Percentiles rank a stretch among this genome's conserved stretches.
phyloP scores from a whole-genome alignment of 768 basidiomycete species.

The Phlegmacium glaucopus region DNA sequence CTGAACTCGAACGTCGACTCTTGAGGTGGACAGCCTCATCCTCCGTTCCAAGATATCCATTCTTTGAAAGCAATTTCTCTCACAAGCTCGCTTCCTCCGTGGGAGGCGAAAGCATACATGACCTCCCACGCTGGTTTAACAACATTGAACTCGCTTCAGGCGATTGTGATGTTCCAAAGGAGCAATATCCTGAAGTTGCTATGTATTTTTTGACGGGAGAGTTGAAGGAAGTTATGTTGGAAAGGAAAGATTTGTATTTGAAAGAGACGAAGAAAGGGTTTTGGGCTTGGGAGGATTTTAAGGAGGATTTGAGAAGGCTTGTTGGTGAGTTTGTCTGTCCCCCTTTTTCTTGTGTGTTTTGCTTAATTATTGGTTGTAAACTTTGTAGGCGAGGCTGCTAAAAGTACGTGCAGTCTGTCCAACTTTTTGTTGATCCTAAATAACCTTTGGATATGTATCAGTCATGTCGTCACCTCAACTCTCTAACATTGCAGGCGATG shows the following conservation, averaged over 20 bases:
- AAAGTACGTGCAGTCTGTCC: slow-evolving; percentile 9
- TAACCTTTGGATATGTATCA: too few relatives aligned
- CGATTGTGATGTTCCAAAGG: slow-evolving; percentile 14
- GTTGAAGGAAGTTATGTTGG: slow-evolving; percentile 8
- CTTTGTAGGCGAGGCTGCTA: slow-evolving; percentile 14
- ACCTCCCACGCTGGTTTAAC: slow-evolving; percentile 20
- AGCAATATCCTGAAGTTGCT: slow-evolving; percentile 22
- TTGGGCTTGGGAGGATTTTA: slow-evolving; percentile 24
- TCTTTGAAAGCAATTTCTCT: slow-evolving; percentile 13
- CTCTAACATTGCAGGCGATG: slow-evolving; percentile 9
- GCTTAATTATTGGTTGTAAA: not conserved
- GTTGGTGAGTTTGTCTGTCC: slow-evolving; percentile 15
- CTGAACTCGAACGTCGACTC: slow-evolving; percentile 18
- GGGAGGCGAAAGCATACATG: slow-evolving; percentile 6
- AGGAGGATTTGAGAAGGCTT: slow-evolving; percentile 21
- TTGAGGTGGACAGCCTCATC: slow-evolving; percentile 17
- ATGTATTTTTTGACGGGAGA: slow-evolving; percentile 23
- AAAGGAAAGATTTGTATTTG: slow-evolving; percentile 8
- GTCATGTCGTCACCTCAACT: slow-evolving; percentile 9
- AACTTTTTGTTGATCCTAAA: not conserved
- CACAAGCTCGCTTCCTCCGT: not conserved
- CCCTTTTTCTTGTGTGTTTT: slow-evolving; percentile 1
- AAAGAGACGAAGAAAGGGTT: slow-evolving; percentile 9
- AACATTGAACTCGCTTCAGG: slow-evolving; percentile 17
- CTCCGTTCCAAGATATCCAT: slow-evolving; percentile 22